Percentiles rank a stretch among this genome's conserved stretches.
Conservation (phyloP, 768 basidiomycete genomes). For the Xerocomus brunneocitrinus region DNA sequence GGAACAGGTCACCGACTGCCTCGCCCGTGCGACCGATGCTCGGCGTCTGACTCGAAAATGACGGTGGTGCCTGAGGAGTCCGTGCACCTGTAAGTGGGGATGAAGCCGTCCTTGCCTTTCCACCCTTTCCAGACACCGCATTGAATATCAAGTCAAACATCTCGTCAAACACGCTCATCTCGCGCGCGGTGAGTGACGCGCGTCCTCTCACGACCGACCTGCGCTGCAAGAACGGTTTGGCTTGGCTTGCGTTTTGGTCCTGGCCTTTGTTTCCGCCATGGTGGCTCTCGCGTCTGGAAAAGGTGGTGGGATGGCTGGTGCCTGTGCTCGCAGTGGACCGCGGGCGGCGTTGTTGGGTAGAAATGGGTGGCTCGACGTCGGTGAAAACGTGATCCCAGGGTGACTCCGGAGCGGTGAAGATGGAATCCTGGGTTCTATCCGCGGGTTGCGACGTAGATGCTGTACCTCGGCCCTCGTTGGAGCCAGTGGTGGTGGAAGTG, state of each 20-base stretch:
- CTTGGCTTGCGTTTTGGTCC: not conserved
- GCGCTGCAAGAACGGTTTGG: slow-evolving; percentile 6
- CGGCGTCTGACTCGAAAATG: slow-evolving; percentile 6
- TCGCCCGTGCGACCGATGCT: slow-evolving; percentile 14
- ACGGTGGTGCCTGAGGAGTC: not conserved
- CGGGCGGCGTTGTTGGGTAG: slow-evolving; percentile 8
- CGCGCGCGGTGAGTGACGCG: slow-evolving; percentile 65
- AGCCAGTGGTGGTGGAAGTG: not conserved
- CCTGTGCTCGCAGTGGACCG: slow-evolving; percentile 3
- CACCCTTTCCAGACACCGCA: slow-evolving; percentile 35
- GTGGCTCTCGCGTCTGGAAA: not conserved
- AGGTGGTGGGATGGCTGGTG: not conserved
- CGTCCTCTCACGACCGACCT: slow-evolving; percentile 22
- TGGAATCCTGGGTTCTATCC: slow-evolving; percentile 20
- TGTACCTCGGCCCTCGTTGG: not conserved
- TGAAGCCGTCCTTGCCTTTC: not conserved
- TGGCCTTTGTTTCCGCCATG: not conserved
- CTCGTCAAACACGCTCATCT: slow-evolving; percentile 61
- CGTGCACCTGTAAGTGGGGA: not conserved
- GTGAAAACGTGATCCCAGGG: slow-evolving; percentile 56
- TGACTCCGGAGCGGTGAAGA: slow-evolving; percentile 33
- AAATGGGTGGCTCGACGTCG: slow-evolving; percentile 34
- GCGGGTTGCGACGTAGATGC: slow-evolving; percentile 3
- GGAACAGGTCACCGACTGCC: slow-evolving; percentile 47
- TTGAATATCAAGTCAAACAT: slow-evolving; percentile 73